Percentiles rank a stretch among this genome's conserved stretches.
Conservation (phyloP, 306 rosid genomes). For the Cucurbita ficifolia region DNA sequence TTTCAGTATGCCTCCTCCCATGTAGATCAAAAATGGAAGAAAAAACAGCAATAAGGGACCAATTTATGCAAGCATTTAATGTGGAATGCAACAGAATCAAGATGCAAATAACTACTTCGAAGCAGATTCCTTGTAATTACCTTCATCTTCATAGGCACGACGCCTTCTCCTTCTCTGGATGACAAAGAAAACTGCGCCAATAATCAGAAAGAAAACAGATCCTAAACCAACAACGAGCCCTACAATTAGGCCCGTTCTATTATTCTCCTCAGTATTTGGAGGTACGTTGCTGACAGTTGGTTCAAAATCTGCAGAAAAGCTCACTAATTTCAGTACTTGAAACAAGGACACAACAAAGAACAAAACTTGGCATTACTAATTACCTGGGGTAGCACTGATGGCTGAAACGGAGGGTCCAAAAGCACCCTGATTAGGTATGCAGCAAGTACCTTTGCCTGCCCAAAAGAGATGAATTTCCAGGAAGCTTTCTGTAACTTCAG, state of each 20-base stretch:
- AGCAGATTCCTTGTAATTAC: conserved; percentile 15
- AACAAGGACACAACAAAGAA: not conserved
- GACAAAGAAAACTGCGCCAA: conserved; percentile 17
- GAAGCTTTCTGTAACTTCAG: conserved; percentile 40
- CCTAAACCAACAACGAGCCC: conserved; percentile 57
- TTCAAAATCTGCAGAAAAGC: conserved; percentile 32
- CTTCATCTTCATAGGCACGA: conserved; percentile 24
- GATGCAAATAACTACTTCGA: not conserved
- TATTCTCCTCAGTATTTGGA: conserved; percentile 29
- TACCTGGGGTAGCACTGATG: conserved; percentile 63
- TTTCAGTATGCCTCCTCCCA: not conserved
- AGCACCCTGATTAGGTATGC: conserved; percentile 43
- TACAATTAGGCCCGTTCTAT: conserved; percentile 31
- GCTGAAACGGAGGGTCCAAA: conserved; percentile 74
- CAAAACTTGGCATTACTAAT: conserved; percentile 1
- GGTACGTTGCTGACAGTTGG: conserved; percentile 43
- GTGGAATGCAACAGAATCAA: not conserved
- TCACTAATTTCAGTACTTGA: conserved; percentile 1
- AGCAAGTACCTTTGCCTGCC: conserved; percentile 90
- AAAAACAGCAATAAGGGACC: too few species aligned
- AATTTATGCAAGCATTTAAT: too few species aligned
- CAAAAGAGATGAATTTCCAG: conserved; percentile 72
- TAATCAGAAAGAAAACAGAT: conserved; percentile 21
- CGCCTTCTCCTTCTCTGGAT: conserved; percentile 30
- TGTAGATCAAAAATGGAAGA: not conserved